Conservation (phyloP, 257 asterid species). For the Plectranthus barbatus region DNA sequence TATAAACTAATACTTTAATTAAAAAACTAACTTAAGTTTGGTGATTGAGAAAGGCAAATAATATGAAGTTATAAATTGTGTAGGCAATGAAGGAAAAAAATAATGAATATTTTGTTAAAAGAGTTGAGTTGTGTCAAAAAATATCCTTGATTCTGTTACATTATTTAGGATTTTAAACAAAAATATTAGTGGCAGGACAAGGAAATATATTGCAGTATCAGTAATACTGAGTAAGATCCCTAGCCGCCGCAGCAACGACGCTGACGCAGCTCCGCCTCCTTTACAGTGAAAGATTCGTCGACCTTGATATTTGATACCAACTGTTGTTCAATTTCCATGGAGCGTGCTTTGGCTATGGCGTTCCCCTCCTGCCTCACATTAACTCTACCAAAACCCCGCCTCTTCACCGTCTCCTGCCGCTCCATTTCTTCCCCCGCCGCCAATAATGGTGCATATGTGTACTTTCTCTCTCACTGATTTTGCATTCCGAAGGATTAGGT, state of each 20-base stretch:
- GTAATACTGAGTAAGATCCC: background rate
- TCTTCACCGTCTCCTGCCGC: conserved; percentile 25
- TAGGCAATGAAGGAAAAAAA: no score
- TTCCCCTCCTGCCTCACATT: conserved; percentile 10
- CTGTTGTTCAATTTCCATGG: conserved; percentile 13
- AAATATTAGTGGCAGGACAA: no score
- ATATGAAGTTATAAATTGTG: no score
- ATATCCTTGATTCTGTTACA: no score
- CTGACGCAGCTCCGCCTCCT: background rate
- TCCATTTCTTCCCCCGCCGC: conserved; percentile 23
- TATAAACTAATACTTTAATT: no score
- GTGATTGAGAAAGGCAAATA: no score
- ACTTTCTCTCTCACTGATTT: background rate
- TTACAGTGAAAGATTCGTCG: background rate
- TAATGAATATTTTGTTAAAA: no score
- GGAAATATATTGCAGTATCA: no score
- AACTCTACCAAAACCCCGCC: conserved; percentile 5
- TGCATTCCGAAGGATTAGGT: background rate
- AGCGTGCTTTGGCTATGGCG: conserved; percentile 19
- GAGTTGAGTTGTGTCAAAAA: no score
- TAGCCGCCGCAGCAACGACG: background rate
- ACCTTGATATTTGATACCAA: background rate
- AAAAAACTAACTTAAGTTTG: no score
- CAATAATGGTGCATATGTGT: background rate
- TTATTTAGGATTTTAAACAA: no score